These are phyloP conservation scores for Xanthoparmelia taractica DNA, from an alignment of 495 filamentous ascomycete genomes.

Conservation along the genomic window DNA sequence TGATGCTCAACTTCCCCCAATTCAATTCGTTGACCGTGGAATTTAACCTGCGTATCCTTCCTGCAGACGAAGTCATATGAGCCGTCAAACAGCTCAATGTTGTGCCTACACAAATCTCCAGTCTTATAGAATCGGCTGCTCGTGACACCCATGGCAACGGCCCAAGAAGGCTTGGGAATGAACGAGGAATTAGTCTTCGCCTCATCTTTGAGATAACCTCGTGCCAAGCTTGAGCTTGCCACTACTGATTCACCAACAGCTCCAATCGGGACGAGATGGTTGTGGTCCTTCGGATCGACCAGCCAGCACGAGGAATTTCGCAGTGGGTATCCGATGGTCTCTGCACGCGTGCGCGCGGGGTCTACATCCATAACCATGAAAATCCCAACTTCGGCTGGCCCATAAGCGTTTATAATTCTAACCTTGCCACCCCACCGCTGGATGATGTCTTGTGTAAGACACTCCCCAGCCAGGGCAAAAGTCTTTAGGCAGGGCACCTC, in stretches of 20 bases:
- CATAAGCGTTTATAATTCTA: constrained; percentile 30
- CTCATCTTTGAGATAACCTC: constrained; percentile 42
- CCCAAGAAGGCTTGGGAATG: constrained; percentile 45
- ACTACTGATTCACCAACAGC: constrained; percentile 53
- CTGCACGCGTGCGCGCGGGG: constrained; percentile 17
- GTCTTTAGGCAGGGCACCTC: constrained; percentile 41
- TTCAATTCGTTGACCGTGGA: constrained; percentile 45
- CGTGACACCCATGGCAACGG: constrained; percentile 24
- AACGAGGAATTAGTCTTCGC: constrained; percentile 38
- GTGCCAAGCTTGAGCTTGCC: constrained; percentile 50
- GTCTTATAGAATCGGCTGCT: constrained; percentile 47
- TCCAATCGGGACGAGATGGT: constrained; percentile 50
- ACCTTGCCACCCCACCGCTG: neutral
- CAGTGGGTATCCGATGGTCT: constrained; percentile 27
- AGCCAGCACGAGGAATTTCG: constrained; percentile 45
- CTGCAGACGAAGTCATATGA: constrained; percentile 41
- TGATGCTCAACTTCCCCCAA: constrained; percentile 44
- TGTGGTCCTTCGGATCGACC: constrained; percentile 45
- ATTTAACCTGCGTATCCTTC: constrained; percentile 45
- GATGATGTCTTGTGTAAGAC: constrained; percentile 36
- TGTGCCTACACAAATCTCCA: constrained; percentile 44
- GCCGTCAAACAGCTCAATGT: constrained; percentile 36
- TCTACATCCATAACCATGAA: constrained; percentile 21
- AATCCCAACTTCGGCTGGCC: constrained; percentile 36
- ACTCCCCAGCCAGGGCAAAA: constrained; percentile 48